Evolutionary conservation across 371 early-diverging fungal species (phyloP).

Genomic region (Lichtheimia ramosa): DNA sequence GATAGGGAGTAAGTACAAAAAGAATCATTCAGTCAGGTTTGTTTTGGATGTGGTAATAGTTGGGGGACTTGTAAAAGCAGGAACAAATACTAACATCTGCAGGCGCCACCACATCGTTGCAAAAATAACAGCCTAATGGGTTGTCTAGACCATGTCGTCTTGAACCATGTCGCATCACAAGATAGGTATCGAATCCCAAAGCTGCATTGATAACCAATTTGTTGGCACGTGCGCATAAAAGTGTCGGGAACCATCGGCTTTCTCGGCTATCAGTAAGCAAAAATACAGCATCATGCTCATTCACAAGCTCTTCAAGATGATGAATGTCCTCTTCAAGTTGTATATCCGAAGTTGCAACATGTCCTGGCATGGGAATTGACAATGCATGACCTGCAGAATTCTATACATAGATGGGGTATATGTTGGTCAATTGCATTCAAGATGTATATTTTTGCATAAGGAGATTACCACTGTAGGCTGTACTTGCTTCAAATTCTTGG

Average conservation of each 20-base stretch:
- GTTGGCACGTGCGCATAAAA: slow-evolving; percentile 67
- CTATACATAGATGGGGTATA: slow-evolving; percentile 28
- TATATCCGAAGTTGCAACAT: slow-evolving; percentile 55
- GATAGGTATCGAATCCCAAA: slow-evolving; percentile 92
- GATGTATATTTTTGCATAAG: not conserved
- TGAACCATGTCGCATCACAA: slow-evolving; percentile 96
- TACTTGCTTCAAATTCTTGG: slow-evolving; percentile 66
- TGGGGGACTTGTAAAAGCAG: not conserved
- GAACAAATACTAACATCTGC: slow-evolving; percentile 65
- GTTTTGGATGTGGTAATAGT: not conserved
- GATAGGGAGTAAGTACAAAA: not conserved
- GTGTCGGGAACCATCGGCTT: slow-evolving; percentile 93
- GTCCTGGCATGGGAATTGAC: slow-evolving; percentile 96
- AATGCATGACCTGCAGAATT: slow-evolving; percentile 67
- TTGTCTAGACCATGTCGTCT: slow-evolving; percentile 12
- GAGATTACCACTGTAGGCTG: slow-evolving; percentile 78
- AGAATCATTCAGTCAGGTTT: not conserved
- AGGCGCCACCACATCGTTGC: slow-evolving; percentile 95
- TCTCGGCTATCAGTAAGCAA: slow-evolving; percentile 94
- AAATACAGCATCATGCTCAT: slow-evolving; percentile 83
- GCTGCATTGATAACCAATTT: slow-evolving; percentile 91
- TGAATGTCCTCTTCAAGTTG: slow-evolving; percentile 50
- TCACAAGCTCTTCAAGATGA: slow-evolving; percentile 61
- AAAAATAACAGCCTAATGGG: slow-evolving; percentile 91
- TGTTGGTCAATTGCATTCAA: not conserved